Evolutionary conservation across 78 protist genomes (phyloP).

Genomic region (Dictyostelium firmibasis): DNA sequence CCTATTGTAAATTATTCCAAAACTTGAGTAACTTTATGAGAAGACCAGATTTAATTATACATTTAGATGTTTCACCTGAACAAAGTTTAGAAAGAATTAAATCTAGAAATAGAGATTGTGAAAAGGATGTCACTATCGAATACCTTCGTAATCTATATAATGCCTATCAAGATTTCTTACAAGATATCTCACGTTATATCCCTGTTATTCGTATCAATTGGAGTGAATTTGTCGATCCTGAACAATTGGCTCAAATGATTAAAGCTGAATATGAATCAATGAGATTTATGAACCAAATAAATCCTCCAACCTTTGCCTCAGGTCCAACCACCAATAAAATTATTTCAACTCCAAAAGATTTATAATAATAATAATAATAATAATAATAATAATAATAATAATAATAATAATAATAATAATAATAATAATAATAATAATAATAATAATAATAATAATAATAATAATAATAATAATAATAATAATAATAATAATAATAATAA

Average conservation of each 20-base stretch:
- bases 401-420: too few relatives aligned
- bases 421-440: too few relatives aligned
- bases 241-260: slow-evolving; percentile 27
- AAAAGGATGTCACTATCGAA: slow-evolving; percentile 77
- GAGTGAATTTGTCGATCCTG: slow-evolving; percentile 55
- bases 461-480: too few relatives aligned
- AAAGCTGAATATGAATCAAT: slow-evolving; percentile 9
- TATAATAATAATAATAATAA: neutral
- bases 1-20: slow-evolving; percentile 79
- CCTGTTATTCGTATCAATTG: slow-evolving; percentile 86
- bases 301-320: neutral
- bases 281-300: neutral
- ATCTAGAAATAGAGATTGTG: slow-evolving; percentile 80
- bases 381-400: too few relatives aligned
- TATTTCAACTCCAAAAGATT: neutral
- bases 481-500: too few relatives aligned
- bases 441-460: too few relatives aligned
- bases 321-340: neutral
- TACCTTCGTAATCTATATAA: slow-evolving; percentile 60
- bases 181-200: slow-evolving; percentile 76
- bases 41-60: slow-evolving; percentile 86
- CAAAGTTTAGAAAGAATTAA: slow-evolving; percentile 81
- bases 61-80: slow-evolving; percentile 89
- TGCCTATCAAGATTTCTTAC: slow-evolving; percentile 81
- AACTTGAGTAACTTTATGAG: slow-evolving; percentile 88